A percentile compares a stretch with the other conserved stretches of the same genome.
These are phyloP conservation scores for Russula lepida DNA, from an alignment of 768 basidiomycete species.

Conservation along the genomic window DNA sequence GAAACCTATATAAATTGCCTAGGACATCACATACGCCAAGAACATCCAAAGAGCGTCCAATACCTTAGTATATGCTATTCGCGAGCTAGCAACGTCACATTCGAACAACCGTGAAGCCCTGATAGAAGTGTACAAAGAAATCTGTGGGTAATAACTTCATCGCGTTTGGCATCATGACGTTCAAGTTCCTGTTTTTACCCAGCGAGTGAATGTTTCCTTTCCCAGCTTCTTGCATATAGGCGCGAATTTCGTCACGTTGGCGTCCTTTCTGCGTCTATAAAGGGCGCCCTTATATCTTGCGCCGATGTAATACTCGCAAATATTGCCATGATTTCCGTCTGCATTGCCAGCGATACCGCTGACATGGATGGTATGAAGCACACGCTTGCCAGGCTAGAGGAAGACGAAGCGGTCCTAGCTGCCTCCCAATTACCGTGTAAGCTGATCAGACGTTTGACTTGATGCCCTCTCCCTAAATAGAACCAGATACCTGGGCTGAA, in stretches of 20 bases:
- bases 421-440: slow-evolving; percentile 64
- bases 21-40: slow-evolving; percentile 8
- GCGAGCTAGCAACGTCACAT: background rate
- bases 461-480: slow-evolving; percentile 15
- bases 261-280: slow-evolving; percentile 16
- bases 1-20: background rate
- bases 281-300: slow-evolving; percentile 38
- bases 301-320: slow-evolving; percentile 52
- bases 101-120: background rate
- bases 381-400: slow-evolving; percentile 34
- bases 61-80: background rate
- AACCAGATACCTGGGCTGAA: slow-evolving; percentile 46
- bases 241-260: slow-evolving; percentile 40
- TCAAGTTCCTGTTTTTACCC: background rate
- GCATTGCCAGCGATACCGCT: slow-evolving; percentile 26
- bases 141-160: slow-evolving; percentile 6
- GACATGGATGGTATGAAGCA: slow-evolving; percentile 13
- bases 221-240: slow-evolving; percentile 44
- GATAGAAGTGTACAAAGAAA: slow-evolving; percentile 3
- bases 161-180: background rate
- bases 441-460: background rate
- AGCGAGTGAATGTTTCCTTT: slow-evolving; percentile 9
- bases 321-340: slow-evolving; percentile 34
- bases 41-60: slow-evolving; percentile 5
- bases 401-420: slow-evolving; percentile 47